Evolutionary conservation across 148 eudicot genomes (phyloP).

Genomic region (Silene uniflora): DNA sequence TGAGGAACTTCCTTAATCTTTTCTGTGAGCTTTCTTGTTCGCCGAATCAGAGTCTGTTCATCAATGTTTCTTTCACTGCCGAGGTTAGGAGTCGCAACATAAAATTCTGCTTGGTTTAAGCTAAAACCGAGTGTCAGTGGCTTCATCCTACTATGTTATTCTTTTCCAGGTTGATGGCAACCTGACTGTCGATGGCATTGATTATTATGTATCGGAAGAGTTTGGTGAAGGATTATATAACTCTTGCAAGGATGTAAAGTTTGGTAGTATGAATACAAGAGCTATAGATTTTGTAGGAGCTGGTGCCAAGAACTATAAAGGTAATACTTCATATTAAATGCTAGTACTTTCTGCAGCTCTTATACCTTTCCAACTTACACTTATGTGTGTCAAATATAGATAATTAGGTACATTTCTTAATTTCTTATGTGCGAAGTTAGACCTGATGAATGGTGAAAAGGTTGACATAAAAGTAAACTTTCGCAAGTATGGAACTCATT

Average conservation of each 20-base stretch:
- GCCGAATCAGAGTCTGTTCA: conserved; percentile 64
- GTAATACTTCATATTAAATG: conserved; percentile 23
- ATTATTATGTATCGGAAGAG: conserved; percentile 45
- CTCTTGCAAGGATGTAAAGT: conserved; percentile 70
- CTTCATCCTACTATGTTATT: conserved; percentile 12
- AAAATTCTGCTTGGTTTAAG: neutral
- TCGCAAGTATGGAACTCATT: neutral
- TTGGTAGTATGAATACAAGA: conserved; percentile 70
- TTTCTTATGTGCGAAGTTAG: neutral
- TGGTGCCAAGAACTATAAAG: conserved; percentile 56
- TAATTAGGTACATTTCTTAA: neutral
- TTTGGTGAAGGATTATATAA: conserved; percentile 59
- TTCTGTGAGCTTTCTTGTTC: conserved; percentile 78
- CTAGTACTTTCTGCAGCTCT: too few relatives aligned
- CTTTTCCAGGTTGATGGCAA: conserved; percentile 44
- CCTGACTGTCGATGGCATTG: conserved; percentile 61
- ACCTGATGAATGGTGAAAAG: neutral
- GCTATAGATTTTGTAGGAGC: conserved; percentile 70
- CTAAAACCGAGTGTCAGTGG: neutral
- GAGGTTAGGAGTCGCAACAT: conserved; percentile 37
- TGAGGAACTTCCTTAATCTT: conserved; percentile 69
- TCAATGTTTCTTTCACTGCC: conserved; percentile 53
- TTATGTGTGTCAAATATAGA: neutral
- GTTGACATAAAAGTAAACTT: neutral
- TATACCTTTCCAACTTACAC: neutral